phyloP scores from a whole-genome alignment of 2,329 filamentous ascomycete species.

The Hymenoscyphus occultus region DNA sequence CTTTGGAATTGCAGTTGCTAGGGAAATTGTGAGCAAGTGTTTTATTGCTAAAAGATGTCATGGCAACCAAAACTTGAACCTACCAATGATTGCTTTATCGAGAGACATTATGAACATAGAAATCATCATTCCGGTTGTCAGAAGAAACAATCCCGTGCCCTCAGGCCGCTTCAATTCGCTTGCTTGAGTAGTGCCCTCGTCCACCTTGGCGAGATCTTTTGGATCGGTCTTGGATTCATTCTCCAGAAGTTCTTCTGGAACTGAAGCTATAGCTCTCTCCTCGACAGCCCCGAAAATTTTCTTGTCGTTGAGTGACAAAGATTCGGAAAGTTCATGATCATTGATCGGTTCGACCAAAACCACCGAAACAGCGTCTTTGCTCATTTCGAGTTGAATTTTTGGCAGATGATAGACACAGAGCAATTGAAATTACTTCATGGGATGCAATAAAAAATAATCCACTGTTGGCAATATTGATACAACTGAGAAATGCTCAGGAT shows the following conservation, averaged over 20 bases:
- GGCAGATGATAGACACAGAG: neutral
- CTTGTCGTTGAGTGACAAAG: neutral
- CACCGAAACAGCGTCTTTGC: neutral
- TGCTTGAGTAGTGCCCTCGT: neutral
- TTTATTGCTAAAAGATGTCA: neutral
- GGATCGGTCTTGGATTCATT: neutral
- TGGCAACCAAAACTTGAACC: neutral
- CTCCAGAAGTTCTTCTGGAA: neutral
- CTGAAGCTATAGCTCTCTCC: neutral
- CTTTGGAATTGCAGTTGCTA: constrained; percentile 37
- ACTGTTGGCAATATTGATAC: neutral
- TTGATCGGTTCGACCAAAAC: neutral
- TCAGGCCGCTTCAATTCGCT: constrained; percentile 3
- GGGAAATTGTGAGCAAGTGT: neutral
- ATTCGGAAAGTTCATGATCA: neutral
- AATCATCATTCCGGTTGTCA: constrained; percentile 3
- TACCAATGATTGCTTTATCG: constrained; percentile 7
- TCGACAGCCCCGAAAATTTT: neutral
- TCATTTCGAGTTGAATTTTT: neutral
- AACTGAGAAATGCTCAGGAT: neutral
- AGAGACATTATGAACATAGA: constrained; percentile 10
- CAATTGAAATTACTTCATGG: neutral
- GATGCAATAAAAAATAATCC: neutral
- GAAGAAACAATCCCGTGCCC: neutral
- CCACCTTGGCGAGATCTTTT: neutral